These are phyloP conservation scores for Cyberlindnera xylosilytica DNA, from an alignment of 805 yeast species.

Conservation along the genomic window DNA sequence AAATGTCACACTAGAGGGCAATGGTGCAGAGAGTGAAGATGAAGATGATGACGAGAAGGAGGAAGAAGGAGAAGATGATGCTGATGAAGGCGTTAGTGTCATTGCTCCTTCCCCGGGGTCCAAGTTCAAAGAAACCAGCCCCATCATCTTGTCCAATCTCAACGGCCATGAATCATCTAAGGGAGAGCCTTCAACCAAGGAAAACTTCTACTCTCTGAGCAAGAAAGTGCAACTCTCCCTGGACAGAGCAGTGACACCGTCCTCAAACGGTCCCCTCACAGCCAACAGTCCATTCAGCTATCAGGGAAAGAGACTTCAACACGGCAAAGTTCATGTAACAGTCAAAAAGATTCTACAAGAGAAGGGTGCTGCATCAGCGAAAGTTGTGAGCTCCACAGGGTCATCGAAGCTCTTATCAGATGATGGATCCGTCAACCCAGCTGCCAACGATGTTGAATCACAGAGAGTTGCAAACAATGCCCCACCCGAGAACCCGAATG, in stretches of 20 bases:
- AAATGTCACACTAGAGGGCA: no score
- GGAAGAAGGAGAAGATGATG: background rate
- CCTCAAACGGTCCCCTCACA: background rate
- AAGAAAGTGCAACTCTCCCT: background rate
- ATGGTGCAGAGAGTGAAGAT: background rate
- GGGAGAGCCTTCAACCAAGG: background rate
- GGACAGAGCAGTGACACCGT: background rate
- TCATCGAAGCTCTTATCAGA: background rate
- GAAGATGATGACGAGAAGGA: background rate
- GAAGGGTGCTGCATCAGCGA: conserved; percentile 7
- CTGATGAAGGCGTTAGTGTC: no score
- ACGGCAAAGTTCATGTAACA: conserved; percentile 4
- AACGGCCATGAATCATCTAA: background rate
- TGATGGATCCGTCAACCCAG: background rate
- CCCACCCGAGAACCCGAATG: conserved; percentile 22
- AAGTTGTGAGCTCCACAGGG: conserved; percentile 15
- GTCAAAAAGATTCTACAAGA: conserved; percentile 18
- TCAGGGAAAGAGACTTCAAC: conserved; percentile 8
- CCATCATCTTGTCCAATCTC: background rate
- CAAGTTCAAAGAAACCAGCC: background rate
- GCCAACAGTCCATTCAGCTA: conserved; percentile 20
- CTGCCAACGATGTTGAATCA: background rate
- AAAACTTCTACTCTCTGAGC: background rate
- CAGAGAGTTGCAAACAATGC: conserved; percentile 19
- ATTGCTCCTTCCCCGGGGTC: no score